Conservation (phyloP, 2,329 filamentous ascomycete species). For the Aspergillus bombycis region DNA sequence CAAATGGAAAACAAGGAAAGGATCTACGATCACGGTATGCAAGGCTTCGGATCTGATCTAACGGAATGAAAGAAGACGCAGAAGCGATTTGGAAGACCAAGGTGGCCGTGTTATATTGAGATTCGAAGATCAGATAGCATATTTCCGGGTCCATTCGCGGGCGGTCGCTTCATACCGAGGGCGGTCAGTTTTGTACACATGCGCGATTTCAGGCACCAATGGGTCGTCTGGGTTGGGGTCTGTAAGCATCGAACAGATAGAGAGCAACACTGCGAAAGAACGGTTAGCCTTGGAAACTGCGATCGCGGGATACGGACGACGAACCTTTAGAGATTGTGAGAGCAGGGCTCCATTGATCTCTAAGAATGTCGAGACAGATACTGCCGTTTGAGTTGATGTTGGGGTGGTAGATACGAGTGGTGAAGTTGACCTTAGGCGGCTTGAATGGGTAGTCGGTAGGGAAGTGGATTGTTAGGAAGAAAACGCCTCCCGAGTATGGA, state of each 20-base stretch:
- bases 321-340: slow-evolving; percentile 98
- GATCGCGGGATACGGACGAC: slow-evolving; percentile 19
- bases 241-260: slow-evolving; percentile 99
- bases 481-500: slow-evolving; percentile 96
- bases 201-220: slow-evolving; percentile 96
- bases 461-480: slow-evolving; percentile 99
- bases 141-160: slow-evolving; percentile 98
- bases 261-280: slow-evolving; percentile 74
- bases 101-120: slow-evolving; percentile 27
- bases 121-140: slow-evolving; percentile 73
- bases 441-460: slow-evolving; percentile 99
- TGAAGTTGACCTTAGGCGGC: slow-evolving; percentile 99
- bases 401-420: slow-evolving; percentile 98
- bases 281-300: slow-evolving; percentile 14
- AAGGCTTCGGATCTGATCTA: slow-evolving; percentile 43
- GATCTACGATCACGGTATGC: slow-evolving; percentile 45
- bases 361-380: slow-evolving; percentile 96
- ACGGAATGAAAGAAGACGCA: slow-evolving; percentile 32
- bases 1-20: slow-evolving; percentile 31
- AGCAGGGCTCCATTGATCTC: slow-evolving; percentile 98
- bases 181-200: slow-evolving; percentile 99
- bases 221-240: slow-evolving; percentile 99
- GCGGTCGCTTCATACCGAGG: slow-evolving; percentile 95
- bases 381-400: slow-evolving; percentile 99
- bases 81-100: slow-evolving; percentile 31